Percentiles rank a stretch among this genome's conserved stretches.
Evolutionary conservation across 139 green algal genomes (phyloP).

Genomic region (Spirogloea muscicola): DNA sequence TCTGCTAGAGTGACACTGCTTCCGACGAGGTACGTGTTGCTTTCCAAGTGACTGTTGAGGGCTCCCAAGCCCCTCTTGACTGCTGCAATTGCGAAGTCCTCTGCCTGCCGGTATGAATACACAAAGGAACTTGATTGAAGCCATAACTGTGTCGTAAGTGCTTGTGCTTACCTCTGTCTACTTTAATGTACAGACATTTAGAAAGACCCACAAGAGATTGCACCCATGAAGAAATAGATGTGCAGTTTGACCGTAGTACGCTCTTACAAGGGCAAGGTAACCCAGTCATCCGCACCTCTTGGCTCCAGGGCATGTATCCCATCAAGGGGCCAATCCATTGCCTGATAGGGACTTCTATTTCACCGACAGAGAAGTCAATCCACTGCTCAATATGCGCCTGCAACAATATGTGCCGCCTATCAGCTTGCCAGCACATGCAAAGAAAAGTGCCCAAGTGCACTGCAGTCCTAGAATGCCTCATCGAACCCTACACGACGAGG

Average conservation of each 20-base stretch:
- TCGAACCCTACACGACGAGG: too few relatives aligned
- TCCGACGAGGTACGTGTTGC: conserved; percentile 60
- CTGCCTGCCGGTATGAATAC: conserved; percentile 7
- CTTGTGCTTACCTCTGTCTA: too few relatives aligned
- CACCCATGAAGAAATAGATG: too few relatives aligned
- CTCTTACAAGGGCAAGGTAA: too few relatives aligned
- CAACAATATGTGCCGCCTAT: background rate
- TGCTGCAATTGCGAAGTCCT: conserved; percentile 34
- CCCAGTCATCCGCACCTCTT: conserved; percentile 29
- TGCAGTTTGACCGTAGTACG: too few relatives aligned
- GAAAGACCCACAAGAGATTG: too few relatives aligned
- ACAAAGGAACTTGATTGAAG: too few relatives aligned
- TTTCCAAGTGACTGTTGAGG: conserved; percentile 51
- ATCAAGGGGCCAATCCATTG: conserved; percentile 24
- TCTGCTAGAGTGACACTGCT: conserved; percentile 61
- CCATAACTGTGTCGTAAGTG: too few relatives aligned
- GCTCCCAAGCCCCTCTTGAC: conserved; percentile 47
- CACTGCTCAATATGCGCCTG: conserved; percentile 45
- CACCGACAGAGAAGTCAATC: conserved; percentile 42
- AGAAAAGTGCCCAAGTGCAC: too few relatives aligned
- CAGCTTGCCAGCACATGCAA: too few relatives aligned
- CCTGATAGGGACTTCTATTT: conserved; percentile 5
- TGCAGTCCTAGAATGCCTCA: too few relatives aligned
- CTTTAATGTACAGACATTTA: too few relatives aligned
- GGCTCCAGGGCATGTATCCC: conserved; percentile 5